Evolutionary conservation across 2,329 filamentous ascomycete species (phyloP), one percentile per base, ranked within the genome.

Genomic region (Rhynchosporium agropyri): DNA sequence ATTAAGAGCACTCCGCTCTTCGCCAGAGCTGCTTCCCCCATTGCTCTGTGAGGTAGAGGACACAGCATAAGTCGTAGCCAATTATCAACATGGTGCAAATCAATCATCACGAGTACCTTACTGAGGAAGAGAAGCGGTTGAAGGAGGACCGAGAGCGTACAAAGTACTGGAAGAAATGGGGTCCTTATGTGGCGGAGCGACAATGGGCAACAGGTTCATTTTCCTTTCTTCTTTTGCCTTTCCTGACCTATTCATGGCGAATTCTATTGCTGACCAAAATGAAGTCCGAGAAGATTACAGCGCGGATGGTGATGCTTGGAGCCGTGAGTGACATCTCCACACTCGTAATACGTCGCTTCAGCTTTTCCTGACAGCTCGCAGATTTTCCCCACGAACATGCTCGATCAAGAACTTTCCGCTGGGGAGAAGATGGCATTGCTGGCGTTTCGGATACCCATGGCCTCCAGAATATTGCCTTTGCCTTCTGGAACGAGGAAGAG

Each of bases 81-180:
- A 50, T 60, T 33, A 26, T 58, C 74, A 77, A 69, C 63, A 98
- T 98, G 94, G 93, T 97, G 75, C 84, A 96, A 74, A 89, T 95
- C 74, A 92, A 96, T 77, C 87, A 89, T 74, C 87, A 95, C 78
- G 90, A 95, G 75, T 93, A 92, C 77, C 84, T 94, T 74, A 92
- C 90, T 65, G 88, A 90, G 77, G 94, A 98, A 79, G 94, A 98
- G 82, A 90, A 89, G 77, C 89, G 95, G 56, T 84, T 98, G 70
- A 89, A 89, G 74, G 87, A 97, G 74, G 94, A 98, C 77, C 86
- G 88, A 64, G 86, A 94, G 68, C 88, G 89, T 67, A 84, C 79
- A 68, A 94, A 91, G 77, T 98, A 98, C 81, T 98, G 94, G 94
- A 98, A 98, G 85, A 92, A 89, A 86, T 97, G 93, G 92, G 94